These are phyloP conservation scores for Neurospora sp. DNA, from an alignment of 495 filamentous ascomycete species.

Conservation along the genomic window DNA sequence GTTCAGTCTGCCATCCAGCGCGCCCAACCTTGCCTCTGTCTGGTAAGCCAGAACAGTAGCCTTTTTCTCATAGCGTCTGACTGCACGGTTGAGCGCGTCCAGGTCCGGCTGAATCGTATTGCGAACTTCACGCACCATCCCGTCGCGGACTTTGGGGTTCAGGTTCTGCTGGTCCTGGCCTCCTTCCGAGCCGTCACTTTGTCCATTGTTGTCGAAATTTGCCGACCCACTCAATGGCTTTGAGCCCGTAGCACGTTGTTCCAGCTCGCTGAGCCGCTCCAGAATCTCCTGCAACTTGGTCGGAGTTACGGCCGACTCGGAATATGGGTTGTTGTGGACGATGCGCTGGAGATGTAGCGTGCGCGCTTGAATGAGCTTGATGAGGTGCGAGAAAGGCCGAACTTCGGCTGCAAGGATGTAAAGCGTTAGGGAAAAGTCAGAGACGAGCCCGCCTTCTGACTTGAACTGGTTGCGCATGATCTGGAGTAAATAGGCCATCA, in stretches of 20 bases:
- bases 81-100: constrained; percentile 80
- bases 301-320: constrained; percentile 29
- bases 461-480: constrained; percentile 64
- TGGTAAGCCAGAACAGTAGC: constrained; percentile 59
- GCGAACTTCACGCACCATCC: constrained; percentile 50
- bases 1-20: constrained; percentile 57
- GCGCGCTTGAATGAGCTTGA: constrained; percentile 67
- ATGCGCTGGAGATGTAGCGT: constrained; percentile 77
- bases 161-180: constrained; percentile 20
- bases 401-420: constrained; percentile 85
- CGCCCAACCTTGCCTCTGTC: constrained; percentile 62
- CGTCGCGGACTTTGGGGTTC: constrained; percentile 1
- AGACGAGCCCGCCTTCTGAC: constrained; percentile 69
- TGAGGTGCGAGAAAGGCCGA: constrained; percentile 66
- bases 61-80: constrained; percentile 91
- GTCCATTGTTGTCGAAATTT: constrained; percentile 11
- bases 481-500: constrained; percentile 74
- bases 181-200: constrained; percentile 13
- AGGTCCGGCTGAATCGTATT: constrained; percentile 66
- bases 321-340: constrained; percentile 45
- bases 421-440: constrained; percentile 88
- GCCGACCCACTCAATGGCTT: not conserved
- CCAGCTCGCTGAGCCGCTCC: constrained; percentile 59
- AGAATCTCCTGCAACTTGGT: constrained; percentile 47
- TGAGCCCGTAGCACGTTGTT: constrained; percentile 39